These are phyloP conservation scores for Omphalotus olearius DNA, from an alignment of 1,284 basidiomycete species.

Conservation along the genomic window DNA sequence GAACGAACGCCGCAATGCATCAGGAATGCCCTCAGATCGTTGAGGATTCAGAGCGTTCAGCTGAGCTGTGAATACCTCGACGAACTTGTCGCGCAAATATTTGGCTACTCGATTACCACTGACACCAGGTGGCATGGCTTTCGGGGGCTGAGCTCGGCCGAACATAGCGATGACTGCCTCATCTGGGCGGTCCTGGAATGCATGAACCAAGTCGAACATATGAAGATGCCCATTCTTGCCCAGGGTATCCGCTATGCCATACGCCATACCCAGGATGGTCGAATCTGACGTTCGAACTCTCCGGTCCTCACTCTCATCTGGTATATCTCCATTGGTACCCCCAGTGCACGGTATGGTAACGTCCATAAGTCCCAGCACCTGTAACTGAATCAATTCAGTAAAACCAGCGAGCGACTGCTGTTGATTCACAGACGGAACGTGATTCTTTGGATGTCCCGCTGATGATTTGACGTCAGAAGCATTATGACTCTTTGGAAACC, in stretches of 20 bases:
- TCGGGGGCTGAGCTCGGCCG: slow-evolving; percentile 69
- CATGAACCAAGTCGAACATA: slow-evolving; percentile 90
- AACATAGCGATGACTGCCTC: slow-evolving; percentile 98
- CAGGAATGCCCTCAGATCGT: slow-evolving; percentile 54
- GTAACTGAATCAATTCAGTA: slow-evolving; percentile 76
- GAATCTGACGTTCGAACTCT: slow-evolving; percentile 91
- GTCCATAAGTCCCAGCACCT: slow-evolving; percentile 95
- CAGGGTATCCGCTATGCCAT: slow-evolving; percentile 96
- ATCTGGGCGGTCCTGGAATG: slow-evolving; percentile 64
- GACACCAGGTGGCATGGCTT: slow-evolving; percentile 30
- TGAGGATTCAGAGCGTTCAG: slow-evolving; percentile 47
- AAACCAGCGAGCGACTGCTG: slow-evolving; percentile 76
- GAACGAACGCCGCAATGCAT: slow-evolving; percentile 85
- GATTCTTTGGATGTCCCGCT: slow-evolving; percentile 10
- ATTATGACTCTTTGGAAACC: slow-evolving; percentile 9
- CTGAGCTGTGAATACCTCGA: slow-evolving; percentile 55
- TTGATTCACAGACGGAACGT: slow-evolving; percentile 9
- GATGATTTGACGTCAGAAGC: slow-evolving; percentile 25
- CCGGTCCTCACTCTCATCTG: slow-evolving; percentile 89
- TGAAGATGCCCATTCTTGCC: slow-evolving; percentile 76
- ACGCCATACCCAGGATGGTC: slow-evolving; percentile 90
- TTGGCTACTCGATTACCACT: slow-evolving; percentile 68
- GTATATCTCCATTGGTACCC: slow-evolving; percentile 54
- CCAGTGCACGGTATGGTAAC: slow-evolving; percentile 78
- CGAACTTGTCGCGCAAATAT: slow-evolving; percentile 80